Percentiles rank a stretch among this genome's conserved stretches.
Evolutionary conservation across 768 basidiomycete genomes (phyloP).

Genomic region (Gloeopeniophorella convolvens): DNA sequence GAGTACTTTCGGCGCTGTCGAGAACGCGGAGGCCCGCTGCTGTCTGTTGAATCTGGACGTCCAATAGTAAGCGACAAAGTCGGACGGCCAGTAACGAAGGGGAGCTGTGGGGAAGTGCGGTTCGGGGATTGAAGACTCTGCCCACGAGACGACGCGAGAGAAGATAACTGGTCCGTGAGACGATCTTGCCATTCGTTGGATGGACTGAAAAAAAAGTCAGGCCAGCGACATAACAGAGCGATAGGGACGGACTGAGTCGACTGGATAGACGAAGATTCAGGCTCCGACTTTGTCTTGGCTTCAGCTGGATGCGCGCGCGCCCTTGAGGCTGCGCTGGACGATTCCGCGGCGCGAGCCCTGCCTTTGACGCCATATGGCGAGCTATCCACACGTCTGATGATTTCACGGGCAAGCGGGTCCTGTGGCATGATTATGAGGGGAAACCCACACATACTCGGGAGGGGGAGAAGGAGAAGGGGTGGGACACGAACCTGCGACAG

Average conservation of each 20-base stretch:
- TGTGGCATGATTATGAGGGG: constrained; percentile 23
- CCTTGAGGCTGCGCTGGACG: constrained; percentile 23
- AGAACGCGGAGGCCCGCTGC: constrained; percentile 13
- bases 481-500: constrained; percentile 28
- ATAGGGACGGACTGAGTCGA: constrained; percentile 59
- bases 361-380: constrained; percentile 75
- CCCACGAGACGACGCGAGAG: constrained; percentile 24
- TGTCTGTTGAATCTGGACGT: not conserved
- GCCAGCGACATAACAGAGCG: not conserved
- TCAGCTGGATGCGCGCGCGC: constrained; percentile 19
- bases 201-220: constrained; percentile 40
- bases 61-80: constrained; percentile 11
- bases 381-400: constrained; percentile 74
- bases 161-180: constrained; percentile 35
- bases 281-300: constrained; percentile 19
- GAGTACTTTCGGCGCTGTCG: constrained; percentile 9
- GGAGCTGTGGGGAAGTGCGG: constrained; percentile 13
- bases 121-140: constrained; percentile 21
- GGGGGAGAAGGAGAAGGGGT: not conserved
- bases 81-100: constrained; percentile 2
- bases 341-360: constrained; percentile 41
- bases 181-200: constrained; percentile 82
- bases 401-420: constrained; percentile 76
- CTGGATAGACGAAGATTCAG: constrained; percentile 23
- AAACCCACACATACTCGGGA: not conserved